These are phyloP conservation scores for Eucalyptus dawsonii DNA, from an alignment of 345 rosid genomes.

Conservation along the genomic window DNA sequence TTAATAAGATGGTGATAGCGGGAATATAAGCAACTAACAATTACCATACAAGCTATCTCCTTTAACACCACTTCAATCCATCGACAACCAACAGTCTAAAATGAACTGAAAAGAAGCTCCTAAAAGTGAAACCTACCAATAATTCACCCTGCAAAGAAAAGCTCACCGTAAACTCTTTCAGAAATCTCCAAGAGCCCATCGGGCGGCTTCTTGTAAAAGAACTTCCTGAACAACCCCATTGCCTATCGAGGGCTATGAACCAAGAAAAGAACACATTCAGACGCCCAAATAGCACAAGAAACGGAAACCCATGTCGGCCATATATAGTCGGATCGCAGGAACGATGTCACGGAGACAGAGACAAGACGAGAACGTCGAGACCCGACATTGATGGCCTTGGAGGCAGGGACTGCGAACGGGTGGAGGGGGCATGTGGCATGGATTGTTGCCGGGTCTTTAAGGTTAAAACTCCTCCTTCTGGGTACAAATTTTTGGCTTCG, in stretches of 20 bases:
- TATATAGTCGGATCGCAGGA: not conserved
- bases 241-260: not conserved
- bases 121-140: not conserved
- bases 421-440: not conserved
- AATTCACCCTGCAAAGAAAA: not conserved
- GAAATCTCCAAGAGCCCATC: slow-evolving; percentile 92
- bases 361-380: not conserved
- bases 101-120: not conserved
- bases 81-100: not conserved
- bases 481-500: slow-evolving; percentile 12
- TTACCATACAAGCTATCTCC: not conserved
- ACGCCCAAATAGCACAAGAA: not conserved
- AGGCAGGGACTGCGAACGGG: slow-evolving; percentile 6
- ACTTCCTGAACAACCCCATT: slow-evolving; percentile 82
- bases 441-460: slow-evolving; percentile 43
- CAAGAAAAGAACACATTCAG: not conserved
- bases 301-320: not conserved
- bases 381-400: not conserved
- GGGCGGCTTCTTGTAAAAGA: slow-evolving; percentile 81
- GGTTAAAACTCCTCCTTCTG: slow-evolving; percentile 29
- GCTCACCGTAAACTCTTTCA: slow-evolving; percentile 75
- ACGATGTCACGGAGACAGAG: slow-evolving; percentile 2
- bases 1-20: not conserved
- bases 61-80: not conserved
- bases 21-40: not conserved